Evolutionary conservation across 192 early-diverging fungal species (phyloP).

Genomic region (Obelidium mucronatum): DNA sequence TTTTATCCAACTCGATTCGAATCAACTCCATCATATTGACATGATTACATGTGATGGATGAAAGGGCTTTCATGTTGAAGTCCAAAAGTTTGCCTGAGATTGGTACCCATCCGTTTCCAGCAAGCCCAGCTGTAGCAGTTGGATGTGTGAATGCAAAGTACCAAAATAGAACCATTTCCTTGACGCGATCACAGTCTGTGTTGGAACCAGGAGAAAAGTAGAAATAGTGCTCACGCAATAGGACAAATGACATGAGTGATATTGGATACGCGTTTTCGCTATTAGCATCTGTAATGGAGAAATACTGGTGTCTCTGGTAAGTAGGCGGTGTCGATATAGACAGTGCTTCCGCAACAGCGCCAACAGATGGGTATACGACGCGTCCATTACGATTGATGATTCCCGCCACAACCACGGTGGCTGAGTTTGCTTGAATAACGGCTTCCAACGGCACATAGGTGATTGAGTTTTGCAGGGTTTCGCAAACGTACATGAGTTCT

Average conservation of each 20-base stretch:
- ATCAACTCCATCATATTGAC: not conserved
- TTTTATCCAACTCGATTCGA: not conserved
- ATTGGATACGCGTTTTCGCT: not conserved
- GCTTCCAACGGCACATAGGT: not conserved
- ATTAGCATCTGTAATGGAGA: not conserved
- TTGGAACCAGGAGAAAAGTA: not conserved
- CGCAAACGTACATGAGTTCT: not conserved
- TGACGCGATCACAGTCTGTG: not conserved
- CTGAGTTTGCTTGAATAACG: not conserved
- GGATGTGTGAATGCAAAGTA: not conserved
- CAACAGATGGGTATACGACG: not conserved
- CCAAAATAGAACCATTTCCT: not conserved
- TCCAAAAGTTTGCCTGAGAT: not conserved
- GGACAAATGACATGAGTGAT: not conserved
- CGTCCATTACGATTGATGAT: not conserved
- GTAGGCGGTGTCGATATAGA: not conserved
- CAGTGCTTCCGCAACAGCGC: not conserved
- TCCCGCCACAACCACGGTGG: not conserved
- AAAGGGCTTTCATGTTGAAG: not conserved
- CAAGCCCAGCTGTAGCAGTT: not conserved
- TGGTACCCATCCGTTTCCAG: not conserved
- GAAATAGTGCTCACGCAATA: not conserved
- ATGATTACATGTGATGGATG: not conserved
- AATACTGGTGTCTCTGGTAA: not conserved
- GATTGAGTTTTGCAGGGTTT: not conserved